Evolutionary conservation across 768 basidiomycete species (phyloP), one percentile per base, ranked within the genome.

Genomic region (Calvatia gigantea): DNA sequence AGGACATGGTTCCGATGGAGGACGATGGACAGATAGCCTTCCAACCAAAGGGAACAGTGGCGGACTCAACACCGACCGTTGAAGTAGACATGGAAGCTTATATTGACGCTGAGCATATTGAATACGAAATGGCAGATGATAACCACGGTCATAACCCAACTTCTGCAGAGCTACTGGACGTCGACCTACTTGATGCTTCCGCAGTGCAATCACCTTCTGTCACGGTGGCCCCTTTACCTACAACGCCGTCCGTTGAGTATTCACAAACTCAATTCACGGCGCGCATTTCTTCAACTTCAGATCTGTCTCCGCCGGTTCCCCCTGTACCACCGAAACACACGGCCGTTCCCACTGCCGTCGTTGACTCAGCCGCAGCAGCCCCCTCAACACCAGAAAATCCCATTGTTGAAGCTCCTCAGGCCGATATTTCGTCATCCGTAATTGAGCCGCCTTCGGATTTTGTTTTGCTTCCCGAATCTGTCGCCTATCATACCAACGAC

Each of bases 61-160:
- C 57, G 7, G 49, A 60, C 45, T 6, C 44, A 32, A 32, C 51
- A 37, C 47, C 47, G 27, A 53, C 48, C 17, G 44, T 59, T 8
- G 61, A 62, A 45, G 58, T 62, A 7, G 61, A 62, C 32, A 62
- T 62, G 61, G 58, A 62, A 43, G 61, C 54, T 31, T 62, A 62
- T 48, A 27, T 44, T 15, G 60, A 61, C 21, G 61, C 58, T n/a
- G 32, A 47, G 37, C 48, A 58, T 31, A 39, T 51, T 41, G 61
- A 62, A 46, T 62, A 62, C 25, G 61, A 62, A 29, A 62, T 62
- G 61, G 23, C 48, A 9, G 60, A 61, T 51, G 60, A 61, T 12
- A 32, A 44, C 32, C 53, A 58, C 21, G 53, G 54, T 25, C 45
- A 58, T 45, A 29, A 38, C 43, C 44, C 46, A 25, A 32, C 42